A percentile compares a stretch with the other conserved stretches of the same genome.
Conservation (phyloP, 1,284 basidiomycete genomes). For the Exobasidium rhododendri region DNA sequence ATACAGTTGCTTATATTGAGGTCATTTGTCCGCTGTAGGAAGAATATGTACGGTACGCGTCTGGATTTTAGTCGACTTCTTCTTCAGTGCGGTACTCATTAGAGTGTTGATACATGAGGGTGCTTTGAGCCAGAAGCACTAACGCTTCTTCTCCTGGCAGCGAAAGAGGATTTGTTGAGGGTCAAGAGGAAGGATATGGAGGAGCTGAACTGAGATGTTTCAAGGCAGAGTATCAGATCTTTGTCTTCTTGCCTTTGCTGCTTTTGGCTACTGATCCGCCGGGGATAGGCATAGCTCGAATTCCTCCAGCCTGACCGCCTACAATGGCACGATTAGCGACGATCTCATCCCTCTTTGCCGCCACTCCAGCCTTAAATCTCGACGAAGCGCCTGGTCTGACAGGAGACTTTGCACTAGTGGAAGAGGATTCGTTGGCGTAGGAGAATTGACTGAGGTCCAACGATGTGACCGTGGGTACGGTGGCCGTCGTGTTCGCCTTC, state of each 20-base stretch:
- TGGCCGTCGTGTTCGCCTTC: background rate
- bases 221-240: too few relatives aligned
- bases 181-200: too few relatives aligned
- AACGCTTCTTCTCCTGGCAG: too few relatives aligned
- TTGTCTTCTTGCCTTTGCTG: constrained; percentile 4
- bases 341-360: background rate
- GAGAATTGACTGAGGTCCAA: background rate
- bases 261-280: background rate
- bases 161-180: too few relatives aligned
- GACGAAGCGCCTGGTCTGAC: background rate
- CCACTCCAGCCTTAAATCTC: background rate
- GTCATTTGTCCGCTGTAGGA: too few relatives aligned
- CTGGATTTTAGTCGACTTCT: too few relatives aligned
- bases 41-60: too few relatives aligned
- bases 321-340: background rate
- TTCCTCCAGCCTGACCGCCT: background rate
- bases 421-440: background rate
- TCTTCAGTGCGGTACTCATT: too few relatives aligned
- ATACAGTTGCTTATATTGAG: too few relatives aligned
- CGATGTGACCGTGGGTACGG: background rate
- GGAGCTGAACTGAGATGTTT: too few relatives aligned
- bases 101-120: too few relatives aligned
- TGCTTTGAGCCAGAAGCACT: too few relatives aligned
- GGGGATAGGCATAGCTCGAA: background rate
- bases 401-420: background rate